Conservation (phyloP, 129 eudicot species). For the Tagetes erecta region DNA sequence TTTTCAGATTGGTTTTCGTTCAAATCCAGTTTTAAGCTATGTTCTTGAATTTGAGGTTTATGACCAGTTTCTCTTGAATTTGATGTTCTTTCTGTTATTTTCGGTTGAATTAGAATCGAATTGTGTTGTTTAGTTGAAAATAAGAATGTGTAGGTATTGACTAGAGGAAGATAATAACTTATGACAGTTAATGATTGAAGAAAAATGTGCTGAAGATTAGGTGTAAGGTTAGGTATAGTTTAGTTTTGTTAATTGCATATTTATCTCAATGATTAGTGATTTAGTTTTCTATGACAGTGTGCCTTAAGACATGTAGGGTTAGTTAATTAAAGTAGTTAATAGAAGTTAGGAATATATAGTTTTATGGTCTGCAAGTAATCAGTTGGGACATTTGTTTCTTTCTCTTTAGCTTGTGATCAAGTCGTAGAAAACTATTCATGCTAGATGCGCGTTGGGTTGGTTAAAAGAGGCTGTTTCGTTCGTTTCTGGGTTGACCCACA, state of each 20-base stretch:
- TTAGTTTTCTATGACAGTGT: neutral
- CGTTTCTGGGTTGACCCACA: no score
- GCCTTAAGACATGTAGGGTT: neutral
- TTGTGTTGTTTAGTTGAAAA: neutral
- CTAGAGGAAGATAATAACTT: neutral
- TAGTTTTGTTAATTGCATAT: neutral
- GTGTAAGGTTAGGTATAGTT: conserved; percentile 1
- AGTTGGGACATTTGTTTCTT: neutral
- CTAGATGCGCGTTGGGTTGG: neutral
- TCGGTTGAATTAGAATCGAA: neutral
- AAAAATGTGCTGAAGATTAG: neutral
- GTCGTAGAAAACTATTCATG: neutral
- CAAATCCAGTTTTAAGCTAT: no score
- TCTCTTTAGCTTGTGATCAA: neutral
- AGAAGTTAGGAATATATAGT: conserved; percentile 1
- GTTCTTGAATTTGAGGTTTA: no score
- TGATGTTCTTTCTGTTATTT: conserved; percentile 4
- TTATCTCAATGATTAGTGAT: conserved; percentile 14
- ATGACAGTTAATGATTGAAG: neutral
- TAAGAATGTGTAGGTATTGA: neutral
- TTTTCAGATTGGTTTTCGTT: no score
- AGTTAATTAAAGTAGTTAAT: conserved; percentile 6
- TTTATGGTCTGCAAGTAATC: neutral
- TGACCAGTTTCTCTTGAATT: no score
- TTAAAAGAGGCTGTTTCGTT: neutral